Evolutionary conservation across 129 eudicot species (phyloP).

Genomic region (Centaurea solstitialis): DNA sequence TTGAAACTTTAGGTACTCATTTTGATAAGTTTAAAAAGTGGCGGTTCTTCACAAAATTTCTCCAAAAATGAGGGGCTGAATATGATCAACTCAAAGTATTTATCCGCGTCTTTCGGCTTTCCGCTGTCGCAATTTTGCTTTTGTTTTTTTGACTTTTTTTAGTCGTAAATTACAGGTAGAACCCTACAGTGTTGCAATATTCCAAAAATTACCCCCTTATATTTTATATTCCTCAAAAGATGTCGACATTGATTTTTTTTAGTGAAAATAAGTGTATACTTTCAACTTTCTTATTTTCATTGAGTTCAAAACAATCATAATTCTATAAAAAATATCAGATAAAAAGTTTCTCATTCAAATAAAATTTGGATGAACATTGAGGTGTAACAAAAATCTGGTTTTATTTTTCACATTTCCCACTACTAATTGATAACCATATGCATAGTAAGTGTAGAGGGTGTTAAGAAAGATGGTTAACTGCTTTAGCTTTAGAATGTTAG

Average conservation of each 20-base stretch:
- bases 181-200: background rate
- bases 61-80: slow-evolving; percentile 5
- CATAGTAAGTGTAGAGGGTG: background rate
- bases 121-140: slow-evolving; percentile 31
- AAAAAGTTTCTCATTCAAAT: too few relatives aligned
- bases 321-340: too few relatives aligned
- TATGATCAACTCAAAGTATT: background rate
- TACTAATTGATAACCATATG: too few relatives aligned
- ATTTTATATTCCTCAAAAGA: background rate
- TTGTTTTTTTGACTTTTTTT: slow-evolving; percentile 9
- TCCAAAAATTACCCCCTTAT: background rate
- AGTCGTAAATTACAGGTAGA: background rate
- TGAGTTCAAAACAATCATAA: too few relatives aligned
- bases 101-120: slow-evolving; percentile 39
- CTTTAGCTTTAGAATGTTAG: background rate
- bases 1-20: background rate
- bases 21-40: background rate
- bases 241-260: background rate
- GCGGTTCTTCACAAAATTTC: background rate
- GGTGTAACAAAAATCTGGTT: too few relatives aligned
- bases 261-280: background rate
- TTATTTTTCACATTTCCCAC: too few relatives aligned
- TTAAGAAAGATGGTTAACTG: background rate
- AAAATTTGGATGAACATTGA: too few relatives aligned
- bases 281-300: too few relatives aligned